These are phyloP conservation scores for Agroathelia rolfsii DNA, from an alignment of 1,284 basidiomycete species.

Conservation along the genomic window DNA sequence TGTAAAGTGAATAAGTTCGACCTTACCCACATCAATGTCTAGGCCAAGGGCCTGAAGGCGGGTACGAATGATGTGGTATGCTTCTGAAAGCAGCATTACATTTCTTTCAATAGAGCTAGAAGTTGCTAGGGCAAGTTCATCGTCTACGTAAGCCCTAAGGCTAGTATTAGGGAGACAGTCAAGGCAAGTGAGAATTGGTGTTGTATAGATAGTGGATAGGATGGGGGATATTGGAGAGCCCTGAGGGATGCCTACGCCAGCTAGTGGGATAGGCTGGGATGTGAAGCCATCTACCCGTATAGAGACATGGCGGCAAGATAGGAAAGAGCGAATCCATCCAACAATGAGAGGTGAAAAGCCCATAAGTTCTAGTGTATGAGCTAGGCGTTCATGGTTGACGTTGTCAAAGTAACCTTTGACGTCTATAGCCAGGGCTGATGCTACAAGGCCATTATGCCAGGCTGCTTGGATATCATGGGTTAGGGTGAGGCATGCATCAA, in stretches of 20 bases:
- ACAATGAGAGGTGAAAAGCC: too few species aligned
- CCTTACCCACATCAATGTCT: conserved; percentile 12
- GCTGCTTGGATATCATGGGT: conserved; percentile 18
- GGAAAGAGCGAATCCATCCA: too few species aligned
- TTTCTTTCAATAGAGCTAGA: conserved; percentile 13
- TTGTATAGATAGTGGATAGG: too few species aligned
- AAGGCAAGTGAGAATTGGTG: too few species aligned
- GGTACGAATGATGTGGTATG: conserved; percentile 8
- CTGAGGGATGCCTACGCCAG: too few species aligned
- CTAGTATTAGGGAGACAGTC: too few species aligned
- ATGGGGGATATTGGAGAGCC: too few species aligned
- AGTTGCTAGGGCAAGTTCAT: too few species aligned
- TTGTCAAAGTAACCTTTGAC: conserved; percentile 22
- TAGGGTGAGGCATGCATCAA: conserved; percentile 17
- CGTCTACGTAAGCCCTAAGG: too few species aligned
- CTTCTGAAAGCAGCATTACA: conserved; percentile 6
- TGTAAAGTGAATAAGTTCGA: conserved; percentile 19
- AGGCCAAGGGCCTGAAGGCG: conserved; percentile 12
- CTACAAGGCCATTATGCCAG: conserved; percentile 13
- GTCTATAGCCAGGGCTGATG: conserved; percentile 19
- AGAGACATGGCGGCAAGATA: too few species aligned
- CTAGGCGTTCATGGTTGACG: conserved; percentile 16
- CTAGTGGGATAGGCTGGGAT: too few species aligned
- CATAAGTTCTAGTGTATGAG: conserved; percentile 7
- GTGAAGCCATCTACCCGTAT: too few species aligned